Conservation (phyloP, 2,329 filamentous ascomycete species). For the Pseudogymnoascus destructans region DNA sequence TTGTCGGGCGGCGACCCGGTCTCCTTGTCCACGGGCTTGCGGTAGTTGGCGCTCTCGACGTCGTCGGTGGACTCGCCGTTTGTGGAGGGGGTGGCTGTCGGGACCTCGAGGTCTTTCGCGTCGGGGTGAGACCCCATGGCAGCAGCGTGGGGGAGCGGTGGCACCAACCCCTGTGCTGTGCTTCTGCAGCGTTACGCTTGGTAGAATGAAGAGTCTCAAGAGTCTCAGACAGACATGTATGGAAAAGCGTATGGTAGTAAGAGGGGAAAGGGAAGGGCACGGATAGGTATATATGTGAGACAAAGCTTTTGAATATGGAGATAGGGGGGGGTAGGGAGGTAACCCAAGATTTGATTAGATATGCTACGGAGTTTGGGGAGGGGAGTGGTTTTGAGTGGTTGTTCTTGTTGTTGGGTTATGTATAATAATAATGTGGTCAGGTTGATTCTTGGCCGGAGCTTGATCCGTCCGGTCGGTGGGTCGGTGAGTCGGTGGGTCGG, state of each 20-base stretch:
- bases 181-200: background rate
- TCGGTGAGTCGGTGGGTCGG: too few relatives aligned
- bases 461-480: too few relatives aligned
- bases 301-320: too few relatives aligned
- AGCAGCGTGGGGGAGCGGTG: background rate
- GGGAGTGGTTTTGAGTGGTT: too few relatives aligned
- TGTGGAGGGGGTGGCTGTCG: constrained; percentile 16
- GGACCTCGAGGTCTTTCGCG: constrained; percentile 9
- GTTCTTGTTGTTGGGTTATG: too few relatives aligned
- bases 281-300: too few relatives aligned
- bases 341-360: too few relatives aligned
- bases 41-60: constrained; percentile 14
- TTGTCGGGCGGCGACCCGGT: constrained; percentile 45
- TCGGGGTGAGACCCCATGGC: constrained; percentile 1
- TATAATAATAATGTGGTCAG: too few relatives aligned
- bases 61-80: constrained; percentile 18
- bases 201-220: background rate
- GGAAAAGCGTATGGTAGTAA: background rate
- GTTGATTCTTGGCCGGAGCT: too few relatives aligned
- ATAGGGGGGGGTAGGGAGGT: too few relatives aligned
- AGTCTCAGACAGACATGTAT: background rate
- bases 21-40: constrained; percentile 28
- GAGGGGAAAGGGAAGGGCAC: too few relatives aligned
- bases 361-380: too few relatives aligned
- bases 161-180: background rate